Conservation (phyloP, 805 yeast species). For the Wickerhamiella occidentalis region DNA sequence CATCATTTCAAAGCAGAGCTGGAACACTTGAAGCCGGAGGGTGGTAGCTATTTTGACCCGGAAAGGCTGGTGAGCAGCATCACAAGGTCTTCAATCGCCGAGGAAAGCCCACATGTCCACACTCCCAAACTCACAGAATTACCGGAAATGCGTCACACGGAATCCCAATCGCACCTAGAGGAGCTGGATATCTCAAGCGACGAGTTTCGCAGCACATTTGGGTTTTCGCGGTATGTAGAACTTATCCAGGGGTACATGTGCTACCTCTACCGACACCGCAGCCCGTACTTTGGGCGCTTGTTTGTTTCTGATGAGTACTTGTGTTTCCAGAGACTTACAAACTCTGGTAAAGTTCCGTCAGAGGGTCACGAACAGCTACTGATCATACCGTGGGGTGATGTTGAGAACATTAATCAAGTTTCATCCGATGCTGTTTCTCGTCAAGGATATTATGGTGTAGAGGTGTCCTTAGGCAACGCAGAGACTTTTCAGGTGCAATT, state of each 20-base stretch:
- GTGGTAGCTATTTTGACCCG: background rate
- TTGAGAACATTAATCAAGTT: conserved; percentile 45
- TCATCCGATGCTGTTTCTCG: background rate
- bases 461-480: conserved; percentile 55
- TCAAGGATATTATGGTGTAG: conserved; percentile 51
- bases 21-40: background rate
- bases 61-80: background rate
- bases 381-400: conserved; percentile 66
- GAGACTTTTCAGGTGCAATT: conserved; percentile 74
- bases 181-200: conserved; percentile 38
- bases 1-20: background rate
- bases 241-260: conserved; percentile 49
- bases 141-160: conserved; percentile 2
- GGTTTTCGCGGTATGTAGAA: conserved; percentile 39
- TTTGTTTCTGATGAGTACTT: conserved; percentile 56
- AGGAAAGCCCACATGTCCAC: background rate
- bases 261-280: conserved; percentile 39
- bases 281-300: conserved; percentile 75
- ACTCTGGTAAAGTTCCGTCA: background rate
- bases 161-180: conserved; percentile 18
- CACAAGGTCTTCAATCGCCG: too few species aligned
- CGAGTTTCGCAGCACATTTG: conserved; percentile 56
- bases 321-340: conserved; percentile 65
- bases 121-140: background rate
- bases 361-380: conserved; percentile 70